Conservation (phyloP, 306 rosid species). For the Sicyos baderoa region DNA sequence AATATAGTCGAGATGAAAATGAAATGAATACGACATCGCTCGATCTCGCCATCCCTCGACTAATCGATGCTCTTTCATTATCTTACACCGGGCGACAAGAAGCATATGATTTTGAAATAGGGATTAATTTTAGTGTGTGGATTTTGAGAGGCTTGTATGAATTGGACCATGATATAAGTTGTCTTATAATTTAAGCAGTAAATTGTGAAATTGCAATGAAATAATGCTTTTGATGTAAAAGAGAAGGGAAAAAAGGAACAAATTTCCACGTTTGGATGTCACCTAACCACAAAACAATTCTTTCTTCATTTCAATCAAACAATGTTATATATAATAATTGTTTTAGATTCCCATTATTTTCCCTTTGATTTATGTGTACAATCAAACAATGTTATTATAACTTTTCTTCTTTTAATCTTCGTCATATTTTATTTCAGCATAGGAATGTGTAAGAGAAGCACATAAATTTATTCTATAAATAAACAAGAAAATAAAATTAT, state of each 20-base stretch:
- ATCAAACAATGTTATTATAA: too few species aligned
- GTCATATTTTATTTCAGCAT: not conserved
- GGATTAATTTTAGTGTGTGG: not conserved
- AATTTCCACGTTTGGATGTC: slow-evolving; percentile 19
- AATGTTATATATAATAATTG: not conserved
- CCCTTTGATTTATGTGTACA: too few species aligned
- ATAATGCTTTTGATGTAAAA: not conserved
- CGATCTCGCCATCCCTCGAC: not conserved
- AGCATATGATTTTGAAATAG: not conserved
- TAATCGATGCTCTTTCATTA: not conserved
- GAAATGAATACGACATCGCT: not conserved
- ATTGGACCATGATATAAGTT: slow-evolving; percentile 1
- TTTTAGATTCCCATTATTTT: too few species aligned
- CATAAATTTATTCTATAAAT: too few species aligned
- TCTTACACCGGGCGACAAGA: not conserved
- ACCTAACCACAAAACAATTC: slow-evolving; percentile 16
- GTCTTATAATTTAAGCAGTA: not conserved
- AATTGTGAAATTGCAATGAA: slow-evolving; percentile 9
- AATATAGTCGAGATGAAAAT: not conserved
- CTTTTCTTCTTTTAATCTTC: not conserved
- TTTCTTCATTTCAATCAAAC: slow-evolving; percentile 16
- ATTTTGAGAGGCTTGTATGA: not conserved
- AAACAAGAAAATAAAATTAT: too few species aligned
- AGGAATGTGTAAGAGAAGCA: too few species aligned
- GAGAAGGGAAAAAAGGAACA: not conserved